A percentile compares a stretch with the other conserved stretches of the same genome.
Conservation (phyloP, 1,284 basidiomycete species). For the Tilletia horrida region DNA sequence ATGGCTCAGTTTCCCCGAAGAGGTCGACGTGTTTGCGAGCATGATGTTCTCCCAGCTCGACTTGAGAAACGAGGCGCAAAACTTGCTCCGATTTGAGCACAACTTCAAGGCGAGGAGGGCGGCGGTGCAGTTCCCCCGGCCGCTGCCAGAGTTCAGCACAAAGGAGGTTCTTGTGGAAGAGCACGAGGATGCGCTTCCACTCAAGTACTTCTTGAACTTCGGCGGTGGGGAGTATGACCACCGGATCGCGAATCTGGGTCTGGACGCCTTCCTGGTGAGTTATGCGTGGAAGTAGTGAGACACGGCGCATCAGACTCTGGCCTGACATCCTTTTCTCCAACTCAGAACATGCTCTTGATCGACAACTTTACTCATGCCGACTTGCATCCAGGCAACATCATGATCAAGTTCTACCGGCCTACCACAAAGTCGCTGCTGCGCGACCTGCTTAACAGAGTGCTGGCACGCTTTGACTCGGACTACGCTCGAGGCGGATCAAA, state of each 20-base stretch:
- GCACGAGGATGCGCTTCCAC: constrained; percentile 83
- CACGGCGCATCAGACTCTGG: too few species aligned
- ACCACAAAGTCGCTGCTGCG: constrained; percentile 54
- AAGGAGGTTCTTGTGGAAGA: constrained; percentile 84
- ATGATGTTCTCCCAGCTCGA: constrained; percentile 98
- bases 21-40: constrained; percentile 87
- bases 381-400: constrained; percentile 85
- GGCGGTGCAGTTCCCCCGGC: constrained; percentile 83
- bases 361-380: constrained; percentile 97
- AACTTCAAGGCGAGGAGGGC: constrained; percentile 75
- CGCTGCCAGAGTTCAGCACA: constrained; percentile 74
- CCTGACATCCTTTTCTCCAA: neutral
- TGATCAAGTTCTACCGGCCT: constrained; percentile 90
- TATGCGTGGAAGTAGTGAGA: too few species aligned
- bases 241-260: constrained; percentile 82
- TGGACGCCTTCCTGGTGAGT: constrained; percentile 88
- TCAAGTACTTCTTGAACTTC: constrained; percentile 81
- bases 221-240: constrained; percentile 81
- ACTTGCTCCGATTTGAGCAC: constrained; percentile 77
- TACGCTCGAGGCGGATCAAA: constrained; percentile 41
- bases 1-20: constrained; percentile 94
- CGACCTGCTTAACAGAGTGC: constrained; percentile 39
- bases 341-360: constrained; percentile 89
- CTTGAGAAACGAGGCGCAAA: constrained; percentile 82
- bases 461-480: constrained; percentile 50